Evolutionary conservation across 73 alveolate genomes (phyloP).

Genomic region (Durusdinium trenchii): DNA sequence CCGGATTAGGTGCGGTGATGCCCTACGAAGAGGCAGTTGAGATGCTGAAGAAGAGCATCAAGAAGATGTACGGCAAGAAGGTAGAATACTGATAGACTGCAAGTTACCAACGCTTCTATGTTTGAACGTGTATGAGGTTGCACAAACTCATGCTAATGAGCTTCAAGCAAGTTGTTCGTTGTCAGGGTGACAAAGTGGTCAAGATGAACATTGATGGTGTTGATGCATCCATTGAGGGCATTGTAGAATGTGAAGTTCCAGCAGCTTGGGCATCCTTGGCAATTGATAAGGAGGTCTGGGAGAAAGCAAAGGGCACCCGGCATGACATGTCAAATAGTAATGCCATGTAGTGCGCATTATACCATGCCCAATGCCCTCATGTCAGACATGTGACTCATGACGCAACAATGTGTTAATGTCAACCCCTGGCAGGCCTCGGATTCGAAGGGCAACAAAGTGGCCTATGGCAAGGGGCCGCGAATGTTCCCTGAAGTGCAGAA

Average conservation of each 20-base stretch:
- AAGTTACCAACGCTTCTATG: too few species aligned
- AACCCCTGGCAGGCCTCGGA: not conserved
- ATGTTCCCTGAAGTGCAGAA: conserved; percentile 31
- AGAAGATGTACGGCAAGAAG: conserved; percentile 94
- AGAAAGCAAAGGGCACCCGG: not conserved
- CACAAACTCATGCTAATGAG: not conserved
- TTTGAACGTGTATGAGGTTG: too few species aligned
- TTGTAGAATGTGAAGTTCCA: not conserved
- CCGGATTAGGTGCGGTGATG: conserved; percentile 20
- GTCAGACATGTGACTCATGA: not conserved
- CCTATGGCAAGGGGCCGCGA: conserved; percentile 55
- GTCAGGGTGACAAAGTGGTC: conserved; percentile 66
- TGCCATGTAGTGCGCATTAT: not conserved
- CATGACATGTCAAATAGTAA: not conserved
- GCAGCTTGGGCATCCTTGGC: conserved; percentile 35
- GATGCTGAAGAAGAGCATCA: conserved; percentile 87
- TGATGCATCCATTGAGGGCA: conserved; percentile 57
- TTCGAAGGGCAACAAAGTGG: not conserved
- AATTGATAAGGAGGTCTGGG: not conserved
- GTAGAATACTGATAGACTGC: not conserved
- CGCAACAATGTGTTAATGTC: too few species aligned
- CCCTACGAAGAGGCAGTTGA: conserved; percentile 85
- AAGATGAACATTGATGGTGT: conserved; percentile 88
- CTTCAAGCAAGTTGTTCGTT: not conserved
- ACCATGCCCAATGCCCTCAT: too few species aligned